Conservation (phyloP, 768 basidiomycete genomes). For the Tylopilus felleus region DNA sequence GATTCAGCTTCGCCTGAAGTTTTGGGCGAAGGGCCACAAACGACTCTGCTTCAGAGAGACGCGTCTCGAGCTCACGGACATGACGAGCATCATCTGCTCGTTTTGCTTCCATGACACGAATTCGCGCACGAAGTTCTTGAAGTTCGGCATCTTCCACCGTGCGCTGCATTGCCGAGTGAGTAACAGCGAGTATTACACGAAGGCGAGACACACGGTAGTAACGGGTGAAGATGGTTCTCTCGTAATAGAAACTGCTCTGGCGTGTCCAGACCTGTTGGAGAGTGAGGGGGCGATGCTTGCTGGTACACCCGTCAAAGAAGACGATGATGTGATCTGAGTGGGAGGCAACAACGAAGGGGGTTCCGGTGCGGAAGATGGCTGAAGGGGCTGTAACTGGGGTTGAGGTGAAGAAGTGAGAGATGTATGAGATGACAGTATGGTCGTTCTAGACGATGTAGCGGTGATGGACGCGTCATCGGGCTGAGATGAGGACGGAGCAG, state of each 20-base stretch:
- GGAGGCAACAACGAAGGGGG: constrained; percentile 7
- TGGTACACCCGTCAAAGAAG: constrained; percentile 13
- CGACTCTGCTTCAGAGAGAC: constrained; percentile 80
- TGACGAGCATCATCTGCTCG: constrained; percentile 83
- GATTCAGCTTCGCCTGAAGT: constrained; percentile 81
- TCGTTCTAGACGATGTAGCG: constrained; percentile 31
- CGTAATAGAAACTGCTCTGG: constrained; percentile 16
- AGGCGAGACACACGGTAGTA: constrained; percentile 16
- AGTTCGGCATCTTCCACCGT: constrained; percentile 55
- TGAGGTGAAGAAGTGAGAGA: constrained; percentile 32
- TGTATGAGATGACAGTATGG: constrained; percentile 39
- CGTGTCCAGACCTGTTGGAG: constrained; percentile 9
- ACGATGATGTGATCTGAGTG: constrained; percentile 15
- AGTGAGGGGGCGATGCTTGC: constrained; percentile 1
- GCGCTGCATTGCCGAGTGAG: constrained; percentile 20
- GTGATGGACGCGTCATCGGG: constrained; percentile 18
- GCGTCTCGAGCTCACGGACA: constrained; percentile 78
- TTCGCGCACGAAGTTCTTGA: constrained; percentile 79
- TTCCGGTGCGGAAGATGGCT: constrained; percentile 17
- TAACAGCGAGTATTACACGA: background rate
- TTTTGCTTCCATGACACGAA: constrained; percentile 82
- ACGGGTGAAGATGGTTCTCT: constrained; percentile 29
- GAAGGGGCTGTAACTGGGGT: constrained; percentile 20
- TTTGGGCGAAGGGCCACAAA: constrained; percentile 86
- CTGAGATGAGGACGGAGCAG: constrained; percentile 13